Evolutionary conservation across 1,284 basidiomycete species (phyloP).

Genomic region (Tilletia indica): DNA sequence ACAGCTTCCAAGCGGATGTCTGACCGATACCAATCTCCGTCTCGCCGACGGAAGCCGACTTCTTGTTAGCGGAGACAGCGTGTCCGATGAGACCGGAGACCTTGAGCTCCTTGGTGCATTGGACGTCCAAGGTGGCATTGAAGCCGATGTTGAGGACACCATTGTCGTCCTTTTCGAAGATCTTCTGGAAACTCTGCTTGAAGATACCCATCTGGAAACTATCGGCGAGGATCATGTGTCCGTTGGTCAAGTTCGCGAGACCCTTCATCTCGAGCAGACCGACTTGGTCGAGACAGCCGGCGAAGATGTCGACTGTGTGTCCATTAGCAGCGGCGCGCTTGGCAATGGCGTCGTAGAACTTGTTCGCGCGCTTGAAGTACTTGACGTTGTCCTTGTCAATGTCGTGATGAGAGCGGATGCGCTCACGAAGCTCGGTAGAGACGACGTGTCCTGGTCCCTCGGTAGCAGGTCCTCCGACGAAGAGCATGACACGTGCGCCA

Average conservation of each 20-base stretch:
- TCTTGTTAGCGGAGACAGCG: slow-evolving; percentile 94
- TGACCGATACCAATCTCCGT: slow-evolving; percentile 99
- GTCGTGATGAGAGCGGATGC: slow-evolving; percentile 97
- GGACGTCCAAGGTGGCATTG: slow-evolving; percentile 97
- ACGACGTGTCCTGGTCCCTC: slow-evolving; percentile 98
- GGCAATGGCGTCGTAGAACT: slow-evolving; percentile 97
- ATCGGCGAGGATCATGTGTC: slow-evolving; percentile 92
- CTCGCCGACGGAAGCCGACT: slow-evolving; percentile 93
- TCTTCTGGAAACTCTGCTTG: slow-evolving; percentile 92
- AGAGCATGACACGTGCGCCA: slow-evolving; percentile 92
- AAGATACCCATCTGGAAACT: slow-evolving; percentile 98
- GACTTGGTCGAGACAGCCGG: slow-evolving; percentile 96
- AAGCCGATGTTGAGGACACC: slow-evolving; percentile 95
- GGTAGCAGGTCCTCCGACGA: slow-evolving; percentile 92
- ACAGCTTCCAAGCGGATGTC: slow-evolving; percentile 99
- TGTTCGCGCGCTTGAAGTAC: slow-evolving; percentile 93
- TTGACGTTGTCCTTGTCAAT: slow-evolving; percentile 96
- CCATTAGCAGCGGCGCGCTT: slow-evolving; percentile 91
- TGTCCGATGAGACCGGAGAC: slow-evolving; percentile 98
- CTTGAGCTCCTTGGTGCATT: slow-evolving; percentile 97
- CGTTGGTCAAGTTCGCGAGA: slow-evolving; percentile 90
- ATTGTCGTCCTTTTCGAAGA: slow-evolving; percentile 91
- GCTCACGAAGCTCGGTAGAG: slow-evolving; percentile 90
- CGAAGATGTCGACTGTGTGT: slow-evolving; percentile 91
- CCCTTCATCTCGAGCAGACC: slow-evolving; percentile 97